Evolutionary conservation across 2,329 filamentous ascomycete species (phyloP).

Genomic region (Calonectria multiphialidica): DNA sequence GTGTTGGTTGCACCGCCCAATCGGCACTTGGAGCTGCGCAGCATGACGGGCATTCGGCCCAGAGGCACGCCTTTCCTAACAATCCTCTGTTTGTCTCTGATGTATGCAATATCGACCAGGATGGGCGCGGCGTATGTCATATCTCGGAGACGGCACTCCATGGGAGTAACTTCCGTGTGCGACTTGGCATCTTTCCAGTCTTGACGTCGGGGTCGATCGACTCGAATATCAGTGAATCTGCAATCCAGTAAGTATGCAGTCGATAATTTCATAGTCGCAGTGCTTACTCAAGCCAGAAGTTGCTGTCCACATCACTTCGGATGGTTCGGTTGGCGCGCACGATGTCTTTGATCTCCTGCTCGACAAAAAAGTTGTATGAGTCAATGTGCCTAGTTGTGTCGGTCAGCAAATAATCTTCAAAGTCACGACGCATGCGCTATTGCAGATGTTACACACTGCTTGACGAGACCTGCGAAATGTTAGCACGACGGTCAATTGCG

Average conservation of each 20-base stretch:
- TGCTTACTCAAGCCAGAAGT: slow-evolving; percentile 84
- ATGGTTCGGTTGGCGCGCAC: slow-evolving; percentile 91
- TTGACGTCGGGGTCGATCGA: slow-evolving; percentile 83
- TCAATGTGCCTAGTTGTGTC: slow-evolving; percentile 77
- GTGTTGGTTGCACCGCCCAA: slow-evolving; percentile 85
- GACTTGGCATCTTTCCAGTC: slow-evolving; percentile 80
- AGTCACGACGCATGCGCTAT: neutral
- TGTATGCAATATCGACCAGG: slow-evolving; percentile 91
- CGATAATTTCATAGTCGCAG: slow-evolving; percentile 28
- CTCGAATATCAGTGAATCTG: slow-evolving; percentile 86
- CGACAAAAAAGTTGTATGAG: slow-evolving; percentile 98
- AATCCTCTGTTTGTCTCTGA: slow-evolving; percentile 82
- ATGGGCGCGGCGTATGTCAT: slow-evolving; percentile 99
- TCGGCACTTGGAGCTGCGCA: slow-evolving; percentile 94
- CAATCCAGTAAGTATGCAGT: slow-evolving; percentile 35
- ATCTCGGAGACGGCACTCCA: slow-evolving; percentile 95
- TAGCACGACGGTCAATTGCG: slow-evolving; percentile 32
- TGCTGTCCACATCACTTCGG: slow-evolving; percentile 90
- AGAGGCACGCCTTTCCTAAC: slow-evolving; percentile 83
- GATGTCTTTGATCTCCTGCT: slow-evolving; percentile 97
- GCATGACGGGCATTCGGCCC: slow-evolving; percentile 95
- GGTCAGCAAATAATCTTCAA: slow-evolving; percentile 25
- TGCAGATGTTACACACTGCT: slow-evolving; percentile 70
- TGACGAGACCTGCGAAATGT: slow-evolving; percentile 74
- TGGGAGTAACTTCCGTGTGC: slow-evolving; percentile 84